Base-by-base conservation (phyloP, 805 yeast species). In the Pichia nanzhaoensis region DNA sequence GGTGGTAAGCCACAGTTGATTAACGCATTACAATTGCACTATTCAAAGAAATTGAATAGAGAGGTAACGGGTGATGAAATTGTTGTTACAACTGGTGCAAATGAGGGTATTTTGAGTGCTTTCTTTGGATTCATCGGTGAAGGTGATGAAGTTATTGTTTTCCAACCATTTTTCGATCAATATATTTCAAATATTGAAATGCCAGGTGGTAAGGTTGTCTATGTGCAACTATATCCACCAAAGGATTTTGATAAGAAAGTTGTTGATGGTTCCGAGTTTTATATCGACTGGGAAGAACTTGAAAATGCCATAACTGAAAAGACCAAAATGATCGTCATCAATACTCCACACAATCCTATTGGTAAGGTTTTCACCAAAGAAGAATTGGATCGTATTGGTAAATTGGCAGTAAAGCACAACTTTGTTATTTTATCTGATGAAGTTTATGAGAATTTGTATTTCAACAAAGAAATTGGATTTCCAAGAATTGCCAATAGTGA, bases 151-250 rank as follows among this genome's bases (percentile, higher is more conserved):
- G 99, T 83, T 21, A 85, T 93, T 62, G 97, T 93, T 13, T 85
- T 93, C 60, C 95, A 91, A 65, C 99, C 99, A 3, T 93, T 89
- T 61, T 93, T 93, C 60, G 99, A 93, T 59, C 99, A 93, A 66
- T 93, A 93, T 66, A 86, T 93, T 52, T 80, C 97, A 46, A 91
- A 93, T 65, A 84, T 93, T 58, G 93, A 89, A 63, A 77, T 93
- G 69, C 81, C 95, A 5, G 98, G 98, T 31, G 99, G 96, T 35
- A 85, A 80, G 57, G 88, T 87, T 24, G 88, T 82, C 40, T 89
- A 88, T 56, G 95, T 87, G 34, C 86, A 89, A 40, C 70, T 93
- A 50, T 81, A 83, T 55, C 93, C 93, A 22, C 99, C 99, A 10
- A 63, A 69, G 17, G 85, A 83, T 40, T 78, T 87, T 49, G 72